Percentiles rank a stretch among this genome's conserved stretches.
phyloP scores from a whole-genome alignment of 176 grass and related monocot species.

The Musa beccarii region DNA sequence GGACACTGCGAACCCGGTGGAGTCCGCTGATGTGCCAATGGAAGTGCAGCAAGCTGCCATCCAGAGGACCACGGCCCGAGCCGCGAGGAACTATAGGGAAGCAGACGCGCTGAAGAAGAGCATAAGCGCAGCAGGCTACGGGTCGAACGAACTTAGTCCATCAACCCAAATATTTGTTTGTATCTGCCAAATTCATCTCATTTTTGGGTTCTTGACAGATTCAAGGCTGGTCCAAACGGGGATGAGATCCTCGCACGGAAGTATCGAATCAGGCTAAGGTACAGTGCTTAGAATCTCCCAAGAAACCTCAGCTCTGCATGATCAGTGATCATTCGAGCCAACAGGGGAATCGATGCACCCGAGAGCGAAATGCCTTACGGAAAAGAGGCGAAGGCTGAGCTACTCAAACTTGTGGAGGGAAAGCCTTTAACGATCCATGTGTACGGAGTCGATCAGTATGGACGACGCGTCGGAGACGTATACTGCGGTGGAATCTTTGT shows the following conservation, averaged over 20 bases:
- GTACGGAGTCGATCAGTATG: constrained; percentile 42
- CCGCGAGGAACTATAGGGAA: constrained; percentile 17
- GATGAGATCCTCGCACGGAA: constrained; percentile 41
- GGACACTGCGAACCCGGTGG: constrained; percentile 23
- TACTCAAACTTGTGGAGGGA: constrained; percentile 41
- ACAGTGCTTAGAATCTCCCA: background rate
- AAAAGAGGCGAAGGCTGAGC: constrained; percentile 37
- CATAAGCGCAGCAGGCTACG: constrained; percentile 32
- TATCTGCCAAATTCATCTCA: background rate
- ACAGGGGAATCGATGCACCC: constrained; percentile 63
- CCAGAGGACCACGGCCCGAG: constrained; percentile 22
- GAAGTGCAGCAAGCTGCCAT: constrained; percentile 33
- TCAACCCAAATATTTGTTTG: background rate
- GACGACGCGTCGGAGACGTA: constrained; percentile 40
- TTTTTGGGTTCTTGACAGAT: constrained; percentile 14
- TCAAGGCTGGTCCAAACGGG: constrained; percentile 18
- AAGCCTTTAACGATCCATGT: constrained; percentile 41
- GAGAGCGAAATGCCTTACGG: constrained; percentile 44
- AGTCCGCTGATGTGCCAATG: constrained; percentile 9
- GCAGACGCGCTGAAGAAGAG: constrained; percentile 15
- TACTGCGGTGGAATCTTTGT: constrained; percentile 48
- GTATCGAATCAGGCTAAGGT: constrained; percentile 69
- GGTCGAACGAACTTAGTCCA: constrained; percentile 8
- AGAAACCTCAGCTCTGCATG: background rate
- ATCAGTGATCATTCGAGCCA: background rate